Percentiles rank a stretch among this genome's conserved stretches.
Evolutionary conservation across 2,329 filamentous ascomycete genomes (phyloP).

Genomic region (Aspergillus jensenii): DNA sequence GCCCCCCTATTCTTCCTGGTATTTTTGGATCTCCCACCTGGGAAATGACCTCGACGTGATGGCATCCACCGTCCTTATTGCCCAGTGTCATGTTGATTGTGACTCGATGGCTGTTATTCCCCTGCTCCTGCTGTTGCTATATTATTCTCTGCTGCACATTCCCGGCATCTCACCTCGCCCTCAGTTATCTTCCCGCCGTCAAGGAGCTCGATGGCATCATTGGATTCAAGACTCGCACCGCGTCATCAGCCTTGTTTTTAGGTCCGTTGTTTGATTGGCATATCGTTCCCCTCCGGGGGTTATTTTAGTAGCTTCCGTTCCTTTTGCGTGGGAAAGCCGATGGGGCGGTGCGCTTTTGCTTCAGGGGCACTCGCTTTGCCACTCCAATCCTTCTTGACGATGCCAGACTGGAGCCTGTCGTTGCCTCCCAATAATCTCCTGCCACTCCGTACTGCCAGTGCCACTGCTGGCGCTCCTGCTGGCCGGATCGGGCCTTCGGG

Average conservation of each 20-base stretch:
- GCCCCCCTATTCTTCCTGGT: conserved; percentile 1
- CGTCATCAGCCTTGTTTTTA: conserved; percentile 3
- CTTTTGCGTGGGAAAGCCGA: neutral
- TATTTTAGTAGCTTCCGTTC: conserved; percentile 1
- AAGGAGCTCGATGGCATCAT: neutral
- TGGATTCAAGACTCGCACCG: neutral
- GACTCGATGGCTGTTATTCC: neutral
- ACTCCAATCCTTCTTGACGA: neutral
- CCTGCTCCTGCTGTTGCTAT: neutral
- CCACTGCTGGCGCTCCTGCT: conserved; percentile 12
- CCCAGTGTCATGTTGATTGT: conserved; percentile 6
- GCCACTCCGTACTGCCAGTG: neutral
- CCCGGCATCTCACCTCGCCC: too few relatives aligned
- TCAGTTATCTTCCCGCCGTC: neutral
- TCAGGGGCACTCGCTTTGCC: conserved; percentile 5
- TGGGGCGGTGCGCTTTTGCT: conserved; percentile 2
- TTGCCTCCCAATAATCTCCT: neutral
- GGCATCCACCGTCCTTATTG: conserved; percentile 1
- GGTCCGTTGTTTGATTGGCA: neutral
- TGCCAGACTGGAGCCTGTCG: neutral
- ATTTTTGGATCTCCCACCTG: conserved; percentile 1
- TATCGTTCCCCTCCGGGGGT: neutral
- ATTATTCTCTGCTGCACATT: too few relatives aligned
- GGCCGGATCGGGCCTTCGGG: conserved; percentile 10
- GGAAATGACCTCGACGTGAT: conserved; percentile 4